Conservation (phyloP, 805 yeast species). For the Teunomyces kruisii region DNA sequence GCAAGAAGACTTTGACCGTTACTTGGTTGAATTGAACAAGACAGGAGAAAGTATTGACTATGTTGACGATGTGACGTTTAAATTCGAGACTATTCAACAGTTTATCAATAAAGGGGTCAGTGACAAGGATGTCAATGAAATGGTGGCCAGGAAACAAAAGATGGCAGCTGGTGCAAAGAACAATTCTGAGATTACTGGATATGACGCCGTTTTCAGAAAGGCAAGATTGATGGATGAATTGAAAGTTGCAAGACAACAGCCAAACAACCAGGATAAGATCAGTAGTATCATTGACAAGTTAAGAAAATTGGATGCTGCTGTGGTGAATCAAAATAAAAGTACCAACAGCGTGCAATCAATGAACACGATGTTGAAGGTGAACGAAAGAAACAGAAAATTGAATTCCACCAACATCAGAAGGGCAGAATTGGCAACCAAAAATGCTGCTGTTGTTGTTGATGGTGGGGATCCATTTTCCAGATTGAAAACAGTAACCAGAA, state of each 20-base stretch:
- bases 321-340: slow-evolving; percentile 39
- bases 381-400: slow-evolving; percentile 80
- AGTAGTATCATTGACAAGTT: slow-evolving; percentile 32
- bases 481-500: slow-evolving; percentile 81
- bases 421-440: slow-evolving; percentile 65
- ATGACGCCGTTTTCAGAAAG: slow-evolving; percentile 72
- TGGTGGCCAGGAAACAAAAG: slow-evolving; percentile 70
- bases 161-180: slow-evolving; percentile 52
- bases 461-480: slow-evolving; percentile 81
- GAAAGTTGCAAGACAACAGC: slow-evolving; percentile 65
- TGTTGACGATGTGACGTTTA: slow-evolving; percentile 60
- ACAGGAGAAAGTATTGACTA: slow-evolving; percentile 62
- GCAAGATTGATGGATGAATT: slow-evolving; percentile 71
- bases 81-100: slow-evolving; percentile 57
- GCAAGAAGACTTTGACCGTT: slow-evolving; percentile 70
- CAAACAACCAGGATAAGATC: slow-evolving; percentile 37
- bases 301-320: slow-evolving; percentile 47
- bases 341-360: slow-evolving; percentile 37
- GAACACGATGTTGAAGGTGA: slow-evolving; percentile 65
- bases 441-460: slow-evolving; percentile 40
- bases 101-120: slow-evolving; percentile 69
- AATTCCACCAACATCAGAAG: slow-evolving; percentile 74
- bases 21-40: slow-evolving; percentile 58
- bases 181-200: slow-evolving; percentile 26
- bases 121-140: slow-evolving; percentile 70